Evolutionary conservation across 257 asterid species (phyloP), one percentile per base, ranked within the genome.

Genomic region (Coffea canephora): DNA sequence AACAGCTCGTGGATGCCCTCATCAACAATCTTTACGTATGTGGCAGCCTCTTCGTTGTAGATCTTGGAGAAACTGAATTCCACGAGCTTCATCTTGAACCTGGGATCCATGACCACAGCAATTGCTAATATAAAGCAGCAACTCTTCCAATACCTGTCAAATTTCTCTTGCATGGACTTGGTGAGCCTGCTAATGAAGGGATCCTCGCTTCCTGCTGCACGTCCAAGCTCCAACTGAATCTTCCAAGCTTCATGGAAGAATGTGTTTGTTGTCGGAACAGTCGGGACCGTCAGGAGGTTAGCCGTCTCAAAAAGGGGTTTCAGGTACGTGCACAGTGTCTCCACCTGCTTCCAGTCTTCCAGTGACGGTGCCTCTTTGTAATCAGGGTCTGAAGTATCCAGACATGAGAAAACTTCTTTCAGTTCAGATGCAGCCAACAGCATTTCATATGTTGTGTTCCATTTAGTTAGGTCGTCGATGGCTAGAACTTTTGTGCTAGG

Each of bases 191-290:
- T 82, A 73, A 89, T 80, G 76, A 90, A 89, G 0, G 90, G 89
- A 81, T 96, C 97, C 27, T 92, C 97, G 7, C 88, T 90, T 12
- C 87, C 77, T 4, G 93, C 88, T 0, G 93, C 95, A 5, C 97
- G 97, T 1, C 95, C 92, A 45, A 94, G 78, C 75, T 96, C 98
- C 84, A 96, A 69, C 82, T 92, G 97, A 77, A 96, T 92, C 91
- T 96, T 96, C 98, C 98, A 96, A 9, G 92, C 98, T 84, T 96
- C 98, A 16, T 94, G 99, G 87, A 94, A 94, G 87, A 96, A 94
- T 10, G 90, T 85, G 86, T 91, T 92, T 41, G 97, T 90, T 3
- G 97, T 96, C 0, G 92, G 93, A 10, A 91, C 78, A n/a, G 82
- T 78, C n/a, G 86, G 71, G 4, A 87, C 75, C 1, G 93, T 87